Evolutionary conservation across 495 filamentous ascomycete species (phyloP).

Genomic region (Daldinia bambusicola): DNA sequence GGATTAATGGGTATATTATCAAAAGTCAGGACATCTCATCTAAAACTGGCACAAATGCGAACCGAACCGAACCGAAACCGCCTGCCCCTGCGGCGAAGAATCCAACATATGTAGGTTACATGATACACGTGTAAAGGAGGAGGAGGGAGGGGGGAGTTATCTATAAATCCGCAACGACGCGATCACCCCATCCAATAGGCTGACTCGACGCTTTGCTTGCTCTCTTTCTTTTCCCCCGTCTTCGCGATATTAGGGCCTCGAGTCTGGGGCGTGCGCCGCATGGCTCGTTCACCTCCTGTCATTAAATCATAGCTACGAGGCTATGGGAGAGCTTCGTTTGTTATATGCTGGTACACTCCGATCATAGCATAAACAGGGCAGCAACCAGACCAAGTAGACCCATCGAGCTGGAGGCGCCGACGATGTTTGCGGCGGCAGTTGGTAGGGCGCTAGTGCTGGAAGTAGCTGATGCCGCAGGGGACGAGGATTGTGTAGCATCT

Average conservation of each 20-base stretch:
- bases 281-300: constrained; percentile 18
- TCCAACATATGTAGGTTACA: constrained; percentile 15
- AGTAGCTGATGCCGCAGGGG: constrained; percentile 3
- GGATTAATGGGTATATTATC: constrained; percentile 49
- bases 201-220: background rate
- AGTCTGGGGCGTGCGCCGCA: constrained; percentile 8
- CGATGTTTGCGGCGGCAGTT: constrained; percentile 30
- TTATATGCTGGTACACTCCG: constrained; percentile 1
- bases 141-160: too few relatives aligned
- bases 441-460: constrained; percentile 12
- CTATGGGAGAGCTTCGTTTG: constrained; percentile 8
- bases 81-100: constrained; percentile 38
- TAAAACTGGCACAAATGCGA: constrained; percentile 42
- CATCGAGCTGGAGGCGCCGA: constrained; percentile 42
- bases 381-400: constrained; percentile 47
- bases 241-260: constrained; percentile 18
- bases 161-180: constrained; percentile 25
- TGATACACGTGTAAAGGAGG: constrained; percentile 18
- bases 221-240: background rate
- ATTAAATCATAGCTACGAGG: constrained; percentile 27
- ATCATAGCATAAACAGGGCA: constrained; percentile 53
- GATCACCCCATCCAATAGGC: constrained; percentile 35
- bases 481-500: constrained; percentile 6
- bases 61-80: constrained; percentile 30
- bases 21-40: constrained; percentile 41